Evolutionary conservation across 768 basidiomycete genomes (phyloP).

Genomic region (Pilatotrama ljubarskyi): DNA sequence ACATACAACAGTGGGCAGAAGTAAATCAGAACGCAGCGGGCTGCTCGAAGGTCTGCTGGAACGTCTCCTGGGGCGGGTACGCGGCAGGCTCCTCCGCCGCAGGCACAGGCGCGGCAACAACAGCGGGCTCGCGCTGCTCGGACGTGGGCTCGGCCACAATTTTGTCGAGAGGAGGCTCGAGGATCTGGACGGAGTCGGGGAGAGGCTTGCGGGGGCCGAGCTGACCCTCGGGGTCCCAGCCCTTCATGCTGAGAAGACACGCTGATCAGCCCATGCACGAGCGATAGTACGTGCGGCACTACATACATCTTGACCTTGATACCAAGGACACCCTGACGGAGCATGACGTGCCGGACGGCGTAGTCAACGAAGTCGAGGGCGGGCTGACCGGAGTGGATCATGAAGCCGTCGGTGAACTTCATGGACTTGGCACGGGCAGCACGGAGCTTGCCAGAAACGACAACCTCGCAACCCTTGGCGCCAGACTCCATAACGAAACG

Average conservation of each 20-base stretch:
- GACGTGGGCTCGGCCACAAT: conserved; percentile 85
- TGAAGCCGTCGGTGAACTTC: conserved; percentile 99
- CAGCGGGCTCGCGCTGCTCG: conserved; percentile 75
- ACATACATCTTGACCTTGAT: conserved; percentile 99
- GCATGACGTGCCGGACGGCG: conserved; percentile 96
- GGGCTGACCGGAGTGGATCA: conserved; percentile 99
- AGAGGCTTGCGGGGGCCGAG: conserved; percentile 90
- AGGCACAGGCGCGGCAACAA: conserved; percentile 50
- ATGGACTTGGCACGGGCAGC: conserved; percentile 99
- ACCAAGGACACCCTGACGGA: conserved; percentile 98
- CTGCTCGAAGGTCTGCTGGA: conserved; percentile 33
- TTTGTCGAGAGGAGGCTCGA: conserved; percentile 90
- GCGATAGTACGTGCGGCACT: not conserved
- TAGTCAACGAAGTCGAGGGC: conserved; percentile 95
- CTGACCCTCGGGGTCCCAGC: conserved; percentile 88
- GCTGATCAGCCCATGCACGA: conserved; percentile 12
- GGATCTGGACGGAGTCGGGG: conserved; percentile 90
- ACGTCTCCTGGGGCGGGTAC: conserved; percentile 41
- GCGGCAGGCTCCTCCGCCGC: conserved; percentile 50
- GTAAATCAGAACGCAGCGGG: conserved; percentile 54
- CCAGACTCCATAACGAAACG: conserved; percentile 99
- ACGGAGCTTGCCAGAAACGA: conserved; percentile 99
- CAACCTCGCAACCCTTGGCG: conserved; percentile 99
- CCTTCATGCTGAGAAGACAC: conserved; percentile 79
- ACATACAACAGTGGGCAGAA: conserved; percentile 12